phyloP scores from a whole-genome alignment of 495 filamentous ascomycete genomes.

The Pyronema omphalodes region DNA sequence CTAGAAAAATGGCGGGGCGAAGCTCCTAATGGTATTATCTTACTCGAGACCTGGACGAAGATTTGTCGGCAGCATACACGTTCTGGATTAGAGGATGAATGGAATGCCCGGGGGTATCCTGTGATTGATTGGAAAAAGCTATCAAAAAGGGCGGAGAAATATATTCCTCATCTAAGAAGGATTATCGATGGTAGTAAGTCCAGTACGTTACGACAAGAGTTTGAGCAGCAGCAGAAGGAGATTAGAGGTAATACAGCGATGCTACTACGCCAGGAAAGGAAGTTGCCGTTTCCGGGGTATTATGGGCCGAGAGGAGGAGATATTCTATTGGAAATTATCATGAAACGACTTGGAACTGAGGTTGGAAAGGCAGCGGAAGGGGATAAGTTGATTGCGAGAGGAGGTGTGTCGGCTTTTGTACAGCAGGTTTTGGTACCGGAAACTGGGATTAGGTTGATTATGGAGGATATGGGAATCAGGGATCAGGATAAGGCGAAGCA shows the following conservation, averaged over 20 bases:
- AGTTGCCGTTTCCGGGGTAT: constrained; percentile 51
- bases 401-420: constrained; percentile 57
- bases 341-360: not conserved
- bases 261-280: constrained; percentile 12
- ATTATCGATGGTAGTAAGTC: constrained; percentile 37
- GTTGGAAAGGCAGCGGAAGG: not conserved
- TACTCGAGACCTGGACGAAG: constrained; percentile 22
- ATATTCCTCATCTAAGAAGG: constrained; percentile 35
- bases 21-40: not conserved
- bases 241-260: constrained; percentile 30
- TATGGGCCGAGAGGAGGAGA: constrained; percentile 66
- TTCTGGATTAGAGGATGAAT: constrained; percentile 38
- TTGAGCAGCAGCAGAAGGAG: constrained; percentile 40
- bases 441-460: constrained; percentile 54
- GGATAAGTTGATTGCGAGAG: constrained; percentile 33
- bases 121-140: constrained; percentile 57
- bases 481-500: constrained; percentile 42
- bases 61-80: constrained; percentile 62
- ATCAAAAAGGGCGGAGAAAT: constrained; percentile 39
- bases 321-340: constrained; percentile 37
- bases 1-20: constrained; percentile 1
- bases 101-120: constrained; percentile 51
- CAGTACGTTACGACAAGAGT: constrained; percentile 44
- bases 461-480: constrained; percentile 60
- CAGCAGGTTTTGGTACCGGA: constrained; percentile 80